Base-by-base conservation (phyloP, 148 eudicot species). In the Suaeda aralocaspica region DNA sequence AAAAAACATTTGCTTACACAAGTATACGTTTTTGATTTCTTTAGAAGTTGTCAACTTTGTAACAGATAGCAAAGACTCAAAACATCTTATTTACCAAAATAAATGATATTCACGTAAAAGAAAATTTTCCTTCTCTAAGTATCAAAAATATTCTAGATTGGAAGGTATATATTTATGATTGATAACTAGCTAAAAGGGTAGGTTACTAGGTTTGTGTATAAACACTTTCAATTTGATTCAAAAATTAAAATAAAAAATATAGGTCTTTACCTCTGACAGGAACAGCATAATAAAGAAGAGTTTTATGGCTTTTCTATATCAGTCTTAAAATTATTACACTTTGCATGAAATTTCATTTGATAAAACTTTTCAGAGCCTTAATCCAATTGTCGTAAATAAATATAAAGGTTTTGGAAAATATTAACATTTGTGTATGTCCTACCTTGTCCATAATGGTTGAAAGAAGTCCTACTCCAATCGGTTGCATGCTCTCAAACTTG, bases 371-470 rank as follows among this genome's bases (percentile, higher is more conserved):
- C 19, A 26, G 18, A 56, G 31, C 60, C 16, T 59, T n/a, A n/a
- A n/a, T n/a, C n/a, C n/a, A n/a, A n/a, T n/a, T n/a, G n/a, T n/a
- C n/a, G n/a, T n/a, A n/a, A n/a, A n/a, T n/a, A n/a, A n/a, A n/a
- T n/a, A n/a, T n/a, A n/a, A n/a, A n/a, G 18, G 6, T 60, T 19
- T 60, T 24, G 44, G 25, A 34, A 11, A 63, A 41, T 39, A 5
- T 2, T 10, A 62, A 33, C 45, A n/a, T 24, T 24, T 42, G 19
- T 19, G 67, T 15, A 45, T 66, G 48, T 41, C 53, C 52, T 80
- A 94, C 99, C 99, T 89, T 94, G 79, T 94, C 99, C 84, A 91
- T 77, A 56, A 94, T 85, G 68, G 92, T 83, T 65, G 89, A 87
- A 39, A 94, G 81, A 70, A 94, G 96, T 64, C 82, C 85, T 42